Base-by-base conservation (phyloP, 2,329 filamentous ascomycete species). In the Exophiala viscosa region DNA sequence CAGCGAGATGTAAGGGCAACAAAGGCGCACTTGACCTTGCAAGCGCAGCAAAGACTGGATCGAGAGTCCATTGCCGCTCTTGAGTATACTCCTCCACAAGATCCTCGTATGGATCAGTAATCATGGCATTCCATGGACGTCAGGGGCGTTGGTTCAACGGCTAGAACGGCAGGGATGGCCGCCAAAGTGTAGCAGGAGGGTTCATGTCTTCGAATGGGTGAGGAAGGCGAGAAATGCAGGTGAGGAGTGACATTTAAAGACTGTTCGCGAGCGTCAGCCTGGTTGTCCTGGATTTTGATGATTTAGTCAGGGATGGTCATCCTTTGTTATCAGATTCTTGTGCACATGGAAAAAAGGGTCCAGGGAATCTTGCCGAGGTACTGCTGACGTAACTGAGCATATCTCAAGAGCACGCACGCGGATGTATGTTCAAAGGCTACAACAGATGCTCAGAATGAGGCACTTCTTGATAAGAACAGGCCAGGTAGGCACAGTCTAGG, bases 1-100 rank as follows among this genome's bases (percentile, higher is more conserved):
- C 44, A 38, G 52, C 52, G 42, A 40, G 48, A 36, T 13, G 31
- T 10, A 14, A 20, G 33, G 32, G 51, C 8, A 41, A 33, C 31
- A 28, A 36, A 34, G 14, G 41, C 20, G 17, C 5, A 42, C 2
- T 49, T 23, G 28, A 41, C 9, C 7, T n/a, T 40, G 20, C 15
- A 40, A 7, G 3, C 15, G 3, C 20, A 31, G n/a, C 18, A 15
- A 20, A 45, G 32, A 55, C 45, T 55, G 52, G 52, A 13, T 18
- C 17, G 33, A 10, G 28, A 17, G 8, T 10, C 18, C 20, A 20
- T 33, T 15, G 48, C 52, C 41, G 52, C 40, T 42, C 36, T 47
- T 39, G n/a, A 14, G 5, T 15, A 10, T 13, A 13, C 11, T 15
- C 23, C 34, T 15, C 5, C 5, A 8, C 5, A 15, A 36, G 2